Percentiles rank a stretch among this genome's conserved stretches.
These are phyloP conservation scores for Mitragyna speciosa DNA, from an alignment of 257 asterid species.

Conservation along the genomic window DNA sequence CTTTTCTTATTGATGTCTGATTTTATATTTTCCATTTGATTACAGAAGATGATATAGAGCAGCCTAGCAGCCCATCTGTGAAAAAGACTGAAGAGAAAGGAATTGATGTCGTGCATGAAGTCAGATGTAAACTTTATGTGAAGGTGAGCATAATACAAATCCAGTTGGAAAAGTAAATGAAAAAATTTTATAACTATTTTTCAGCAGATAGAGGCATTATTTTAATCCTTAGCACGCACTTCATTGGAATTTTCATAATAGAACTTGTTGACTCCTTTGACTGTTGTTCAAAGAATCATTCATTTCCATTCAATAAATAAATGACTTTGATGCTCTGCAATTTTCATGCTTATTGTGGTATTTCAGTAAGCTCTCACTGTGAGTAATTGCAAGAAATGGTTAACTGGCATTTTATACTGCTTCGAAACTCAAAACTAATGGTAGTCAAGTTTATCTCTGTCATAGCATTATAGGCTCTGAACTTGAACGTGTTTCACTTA, in stretches of 20 bases:
- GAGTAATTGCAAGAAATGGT: background rate
- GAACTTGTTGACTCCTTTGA: background rate
- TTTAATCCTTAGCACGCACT: background rate
- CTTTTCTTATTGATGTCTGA: background rate
- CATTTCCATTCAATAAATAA: background rate
- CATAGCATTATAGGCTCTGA: background rate
- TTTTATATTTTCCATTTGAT: constrained; percentile 16
- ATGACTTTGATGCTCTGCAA: background rate
- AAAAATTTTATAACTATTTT: background rate
- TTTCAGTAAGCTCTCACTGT: background rate
- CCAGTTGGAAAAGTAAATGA: background rate
- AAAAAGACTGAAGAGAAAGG: constrained; percentile 83
- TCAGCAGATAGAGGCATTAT: background rate
- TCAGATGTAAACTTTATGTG: constrained; percentile 86
- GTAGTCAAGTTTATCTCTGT: background rate
- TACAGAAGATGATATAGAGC: constrained; percentile 77
- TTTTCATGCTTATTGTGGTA: background rate
- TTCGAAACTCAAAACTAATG: no score
- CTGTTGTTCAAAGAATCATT: background rate
- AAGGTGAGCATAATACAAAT: constrained; percentile 46
- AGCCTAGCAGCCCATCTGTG: constrained; percentile 94
- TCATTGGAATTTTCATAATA: background rate
- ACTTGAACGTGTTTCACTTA: no score
- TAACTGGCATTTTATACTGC: background rate
- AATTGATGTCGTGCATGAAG: constrained; percentile 71